Evolutionary conservation across 805 yeast genomes (phyloP).

Genomic region (Candida insectalens): DNA sequence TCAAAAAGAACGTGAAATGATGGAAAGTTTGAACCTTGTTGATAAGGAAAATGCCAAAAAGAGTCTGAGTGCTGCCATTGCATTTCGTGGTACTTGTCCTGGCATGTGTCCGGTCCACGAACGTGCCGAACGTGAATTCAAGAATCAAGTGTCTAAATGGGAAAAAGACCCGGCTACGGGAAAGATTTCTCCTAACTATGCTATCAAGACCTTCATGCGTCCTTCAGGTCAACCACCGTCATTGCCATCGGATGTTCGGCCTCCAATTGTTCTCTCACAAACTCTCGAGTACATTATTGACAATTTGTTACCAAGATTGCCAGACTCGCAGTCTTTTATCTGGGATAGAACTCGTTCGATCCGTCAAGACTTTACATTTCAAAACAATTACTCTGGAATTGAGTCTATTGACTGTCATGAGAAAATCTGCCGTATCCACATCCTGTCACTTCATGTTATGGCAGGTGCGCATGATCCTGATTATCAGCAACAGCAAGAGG

Average conservation of each 20-base stretch:
- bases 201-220: conserved; percentile 87
- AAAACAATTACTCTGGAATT: conserved; percentile 85
- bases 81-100: conserved; percentile 76
- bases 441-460: conserved; percentile 77
- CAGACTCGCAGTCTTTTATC: conserved; percentile 79
- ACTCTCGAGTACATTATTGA: conserved; percentile 68
- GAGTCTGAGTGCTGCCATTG: conserved; percentile 78
- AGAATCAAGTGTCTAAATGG: conserved; percentile 71
- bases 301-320: conserved; percentile 53
- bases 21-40: conserved; percentile 76
- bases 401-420: conserved; percentile 94
- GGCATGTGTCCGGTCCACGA: conserved; percentile 97
- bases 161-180: conserved; percentile 61
- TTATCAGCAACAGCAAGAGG: conserved; percentile 88
- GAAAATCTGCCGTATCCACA: conserved; percentile 80
- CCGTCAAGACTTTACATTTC: conserved; percentile 94
- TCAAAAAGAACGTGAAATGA: conserved; percentile 60
- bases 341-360: conserved; percentile 98
- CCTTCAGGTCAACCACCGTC: conserved; percentile 99
- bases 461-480: conserved; percentile 55
- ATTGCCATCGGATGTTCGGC: conserved; percentile 92
- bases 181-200: conserved; percentile 46
- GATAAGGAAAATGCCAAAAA: conserved; percentile 81
- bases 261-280: conserved; percentile 62
- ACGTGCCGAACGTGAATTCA: conserved; percentile 76